These are phyloP conservation scores for Ogataea sp. DNA, from an alignment of 805 yeast genomes.

Conservation along the genomic window DNA sequence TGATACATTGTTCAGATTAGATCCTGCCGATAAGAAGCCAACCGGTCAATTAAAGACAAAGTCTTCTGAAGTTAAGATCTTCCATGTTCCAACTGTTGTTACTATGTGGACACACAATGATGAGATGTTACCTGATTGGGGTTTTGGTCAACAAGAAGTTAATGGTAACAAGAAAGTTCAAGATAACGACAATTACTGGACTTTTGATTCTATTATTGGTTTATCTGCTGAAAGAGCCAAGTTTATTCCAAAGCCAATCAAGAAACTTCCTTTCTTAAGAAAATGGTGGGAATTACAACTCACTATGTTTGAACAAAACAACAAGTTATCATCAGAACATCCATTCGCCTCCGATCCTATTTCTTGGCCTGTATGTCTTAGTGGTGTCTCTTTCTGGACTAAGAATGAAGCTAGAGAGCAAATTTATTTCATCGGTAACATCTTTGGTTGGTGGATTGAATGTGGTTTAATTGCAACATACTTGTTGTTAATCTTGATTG, in stretches of 20 bases:
- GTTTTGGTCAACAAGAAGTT: slow-evolving; percentile 81
- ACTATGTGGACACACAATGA: slow-evolving; percentile 93
- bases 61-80: slow-evolving; percentile 56
- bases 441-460: slow-evolving; percentile 86
- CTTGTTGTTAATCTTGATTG: slow-evolving; percentile 59
- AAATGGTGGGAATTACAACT: slow-evolving; percentile 89
- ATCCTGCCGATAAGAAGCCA: slow-evolving; percentile 47
- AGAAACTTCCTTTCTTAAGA: slow-evolving; percentile 59
- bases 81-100: slow-evolving; percentile 83
- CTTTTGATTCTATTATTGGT: slow-evolving; percentile 58
- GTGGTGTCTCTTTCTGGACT: slow-evolving; percentile 97
- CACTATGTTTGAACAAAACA: slow-evolving; percentile 88
- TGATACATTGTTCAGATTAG: slow-evolving; percentile 73
- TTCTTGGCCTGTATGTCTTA: slow-evolving; percentile 81
- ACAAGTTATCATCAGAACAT: slow-evolving; percentile 77
- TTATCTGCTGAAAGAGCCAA: slow-evolving; percentile 54
- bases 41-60: slow-evolving; percentile 55
- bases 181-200: slow-evolving; percentile 69
- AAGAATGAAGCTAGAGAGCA: slow-evolving; percentile 56
- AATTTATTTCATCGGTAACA: slow-evolving; percentile 85
- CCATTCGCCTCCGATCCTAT: slow-evolving; percentile 93
- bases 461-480: slow-evolving; percentile 55
- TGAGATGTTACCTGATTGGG: slow-evolving; percentile 90
- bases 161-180: slow-evolving; percentile 83
- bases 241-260: slow-evolving; percentile 59